A percentile compares a stretch with the other conserved stretches of the same genome.
Evolutionary conservation across 805 yeast species (phyloP).

Genomic region (Priceomyces castillae): DNA sequence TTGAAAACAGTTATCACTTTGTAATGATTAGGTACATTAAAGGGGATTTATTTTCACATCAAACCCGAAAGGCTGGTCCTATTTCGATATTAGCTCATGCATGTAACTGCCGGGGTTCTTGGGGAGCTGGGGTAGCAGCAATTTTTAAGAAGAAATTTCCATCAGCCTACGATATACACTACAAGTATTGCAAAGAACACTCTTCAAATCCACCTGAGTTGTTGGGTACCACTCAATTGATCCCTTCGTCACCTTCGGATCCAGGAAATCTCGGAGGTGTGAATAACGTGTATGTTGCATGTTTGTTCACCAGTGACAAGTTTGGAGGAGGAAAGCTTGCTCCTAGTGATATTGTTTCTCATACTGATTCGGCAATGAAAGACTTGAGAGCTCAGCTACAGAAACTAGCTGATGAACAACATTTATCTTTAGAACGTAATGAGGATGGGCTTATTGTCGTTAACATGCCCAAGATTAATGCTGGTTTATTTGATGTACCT

Average conservation of each 20-base stretch:
- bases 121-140: constrained; percentile 86
- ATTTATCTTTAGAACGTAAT: constrained; percentile 6
- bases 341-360: constrained; percentile 44
- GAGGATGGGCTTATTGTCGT: constrained; percentile 27
- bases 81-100: constrained; percentile 64
- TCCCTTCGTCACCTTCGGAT: constrained; percentile 32
- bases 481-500: constrained; percentile 78
- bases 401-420: not conserved
- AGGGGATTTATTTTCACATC: constrained; percentile 55
- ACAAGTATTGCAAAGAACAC: constrained; percentile 36
- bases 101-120: constrained; percentile 71
- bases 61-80: constrained; percentile 20
- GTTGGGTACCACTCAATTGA: constrained; percentile 55
- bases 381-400: constrained; percentile 44
- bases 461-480: constrained; percentile 74
- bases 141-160: constrained; percentile 56
- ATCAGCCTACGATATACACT: constrained; percentile 50
- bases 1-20: not conserved
- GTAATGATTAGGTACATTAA: constrained; percentile 46
- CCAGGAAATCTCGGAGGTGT: constrained; percentile 27
- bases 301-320: constrained; percentile 68
- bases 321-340: constrained; percentile 43
- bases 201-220: constrained; percentile 24
- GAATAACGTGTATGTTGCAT: constrained; percentile 45
- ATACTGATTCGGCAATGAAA: constrained; percentile 50